phyloP scores from a whole-genome alignment of 768 basidiomycete genomes.

The Agaricus sinodeliciosus region DNA sequence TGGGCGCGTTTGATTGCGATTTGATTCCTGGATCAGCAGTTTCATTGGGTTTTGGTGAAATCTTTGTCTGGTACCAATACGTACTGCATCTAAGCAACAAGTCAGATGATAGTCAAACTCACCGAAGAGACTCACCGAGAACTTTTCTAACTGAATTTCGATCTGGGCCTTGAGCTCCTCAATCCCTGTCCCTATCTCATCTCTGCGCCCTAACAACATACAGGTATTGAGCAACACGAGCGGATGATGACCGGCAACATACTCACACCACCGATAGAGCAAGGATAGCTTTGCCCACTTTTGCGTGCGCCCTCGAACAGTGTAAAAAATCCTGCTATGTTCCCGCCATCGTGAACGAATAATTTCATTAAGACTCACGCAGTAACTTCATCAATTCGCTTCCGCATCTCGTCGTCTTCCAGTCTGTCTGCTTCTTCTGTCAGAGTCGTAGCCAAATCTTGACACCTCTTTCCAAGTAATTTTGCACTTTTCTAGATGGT shows the following conservation, averaged over 20 bases:
- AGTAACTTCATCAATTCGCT: slow-evolving; percentile 35
- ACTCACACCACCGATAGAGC: slow-evolving; percentile 20
- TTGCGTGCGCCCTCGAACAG: slow-evolving; percentile 29
- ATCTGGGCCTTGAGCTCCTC: slow-evolving; percentile 36
- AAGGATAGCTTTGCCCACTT: slow-evolving; percentile 24
- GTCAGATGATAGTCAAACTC: background rate
- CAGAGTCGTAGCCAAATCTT: slow-evolving; percentile 30
- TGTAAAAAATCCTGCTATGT: slow-evolving; percentile 30
- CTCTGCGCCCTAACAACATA: slow-evolving; percentile 30
- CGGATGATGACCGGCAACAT: slow-evolving; percentile 31
- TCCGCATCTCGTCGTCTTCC: slow-evolving; percentile 33
- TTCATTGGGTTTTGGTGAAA: background rate
- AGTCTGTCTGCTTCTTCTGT: slow-evolving; percentile 32
- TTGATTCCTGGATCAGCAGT: background rate
- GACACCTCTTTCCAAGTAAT: slow-evolving; percentile 36
- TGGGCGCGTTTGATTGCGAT: background rate
- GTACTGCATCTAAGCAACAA: background rate
- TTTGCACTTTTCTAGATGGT: slow-evolving; percentile 31
- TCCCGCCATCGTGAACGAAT: background rate
- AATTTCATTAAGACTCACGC: slow-evolving; percentile 25
- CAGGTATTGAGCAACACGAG: slow-evolving; percentile 6
- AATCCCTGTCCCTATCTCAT: slow-evolving; percentile 39
- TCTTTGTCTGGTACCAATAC: background rate
- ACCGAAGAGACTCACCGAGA: slow-evolving; percentile 29
- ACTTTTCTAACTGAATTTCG: slow-evolving; percentile 31